Conservation (phyloP, 345 rosid species). For the Jatropha curcas region DNA sequence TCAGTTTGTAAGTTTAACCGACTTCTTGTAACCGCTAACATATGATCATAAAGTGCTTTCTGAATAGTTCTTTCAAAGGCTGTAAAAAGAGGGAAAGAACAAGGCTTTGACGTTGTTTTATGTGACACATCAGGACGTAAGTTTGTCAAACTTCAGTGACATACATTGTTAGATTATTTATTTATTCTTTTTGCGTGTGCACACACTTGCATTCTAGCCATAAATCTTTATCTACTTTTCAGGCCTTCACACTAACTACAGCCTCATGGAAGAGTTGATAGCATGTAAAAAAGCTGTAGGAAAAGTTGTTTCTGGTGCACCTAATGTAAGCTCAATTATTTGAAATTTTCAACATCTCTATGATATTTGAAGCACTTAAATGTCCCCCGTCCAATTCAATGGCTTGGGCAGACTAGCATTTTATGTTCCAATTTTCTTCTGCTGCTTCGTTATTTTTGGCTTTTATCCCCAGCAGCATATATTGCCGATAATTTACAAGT, state of each 20-base stretch:
- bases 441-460: neutral
- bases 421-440: neutral
- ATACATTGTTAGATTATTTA: constrained; percentile 10
- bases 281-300: constrained; percentile 88
- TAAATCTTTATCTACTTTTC: constrained; percentile 24
- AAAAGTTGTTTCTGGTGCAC: constrained; percentile 77
- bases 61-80: constrained; percentile 90
- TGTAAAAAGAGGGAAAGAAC: constrained; percentile 85
- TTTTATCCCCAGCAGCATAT: neutral
- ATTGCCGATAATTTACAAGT: constrained; percentile 8
- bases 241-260: constrained; percentile 96
- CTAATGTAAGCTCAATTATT: constrained; percentile 54
- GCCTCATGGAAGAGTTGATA: constrained; percentile 92
- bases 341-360: neutral
- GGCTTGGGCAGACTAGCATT: neutral
- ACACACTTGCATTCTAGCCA: constrained; percentile 22
- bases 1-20: neutral
- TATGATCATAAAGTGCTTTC: constrained; percentile 53
- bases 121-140: constrained; percentile 98
- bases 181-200: too few relatives aligned
- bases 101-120: constrained; percentile 81
- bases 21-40: constrained; percentile 26
- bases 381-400: constrained; percentile 8
- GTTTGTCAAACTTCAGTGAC: constrained; percentile 31
- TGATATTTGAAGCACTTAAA: constrained; percentile 3